These are phyloP conservation scores for Fraxinus albicans DNA, from an alignment of 305 asterid genomes.

Conservation along the genomic window DNA sequence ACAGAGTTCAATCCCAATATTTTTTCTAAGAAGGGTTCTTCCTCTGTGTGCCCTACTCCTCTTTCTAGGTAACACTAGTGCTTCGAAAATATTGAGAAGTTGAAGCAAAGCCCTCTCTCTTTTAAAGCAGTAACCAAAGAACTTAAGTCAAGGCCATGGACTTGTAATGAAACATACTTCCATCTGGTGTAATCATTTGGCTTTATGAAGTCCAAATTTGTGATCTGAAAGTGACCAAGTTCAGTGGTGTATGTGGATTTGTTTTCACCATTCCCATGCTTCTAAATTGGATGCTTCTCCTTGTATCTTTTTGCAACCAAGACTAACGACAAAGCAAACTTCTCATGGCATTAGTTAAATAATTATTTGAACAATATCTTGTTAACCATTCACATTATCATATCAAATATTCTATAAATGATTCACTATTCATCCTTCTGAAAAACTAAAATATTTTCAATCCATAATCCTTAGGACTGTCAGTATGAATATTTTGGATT, in stretches of 20 bases:
- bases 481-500: not conserved
- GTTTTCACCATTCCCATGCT: conserved; percentile 33
- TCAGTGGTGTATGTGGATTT: conserved; percentile 46
- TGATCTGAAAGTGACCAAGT: conserved; percentile 49
- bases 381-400: not conserved
- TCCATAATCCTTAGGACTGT: not conserved
- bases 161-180: conserved; percentile 27
- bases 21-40: conserved; percentile 17
- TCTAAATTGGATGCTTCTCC: conserved; percentile 26
- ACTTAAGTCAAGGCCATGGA: conserved; percentile 43
- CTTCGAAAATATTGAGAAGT: conserved; percentile 5
- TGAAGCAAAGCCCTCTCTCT: conserved; percentile 11
- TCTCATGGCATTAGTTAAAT: conserved; percentile 25
- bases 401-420: not conserved
- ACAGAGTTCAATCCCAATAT: conserved; percentile 15
- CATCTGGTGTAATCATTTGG: conserved; percentile 19
- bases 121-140: conserved; percentile 18
- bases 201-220: conserved; percentile 44
- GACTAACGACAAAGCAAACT: conserved; percentile 37
- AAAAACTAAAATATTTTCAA: not conserved
- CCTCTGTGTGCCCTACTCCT: not conserved
- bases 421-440: not conserved
- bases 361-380: conserved; percentile 25
- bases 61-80: not conserved
- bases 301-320: conserved; percentile 22